A percentile compares a stretch with the other conserved stretches of the same genome.
phyloP scores from a whole-genome alignment of 768 basidiomycete genomes.

The Cytidiella melzeri region DNA sequence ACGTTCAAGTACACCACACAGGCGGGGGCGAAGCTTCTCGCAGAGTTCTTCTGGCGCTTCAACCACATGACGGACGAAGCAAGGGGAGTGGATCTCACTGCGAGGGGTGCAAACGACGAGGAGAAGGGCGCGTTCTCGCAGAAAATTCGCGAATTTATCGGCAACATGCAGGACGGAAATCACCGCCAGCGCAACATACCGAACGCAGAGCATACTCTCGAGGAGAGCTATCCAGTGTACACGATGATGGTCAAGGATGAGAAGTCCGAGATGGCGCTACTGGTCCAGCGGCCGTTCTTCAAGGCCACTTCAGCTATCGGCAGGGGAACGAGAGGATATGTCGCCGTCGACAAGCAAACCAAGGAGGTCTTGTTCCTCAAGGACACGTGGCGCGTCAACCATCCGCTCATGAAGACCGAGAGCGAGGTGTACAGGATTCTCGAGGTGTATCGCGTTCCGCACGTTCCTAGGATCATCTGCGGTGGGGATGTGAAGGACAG shows the following conservation, averaged over 20 bases:
- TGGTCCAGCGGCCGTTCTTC: not conserved
- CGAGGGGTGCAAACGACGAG: no score
- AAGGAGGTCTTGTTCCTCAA: constrained; percentile 9
- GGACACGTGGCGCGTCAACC: constrained; percentile 7
- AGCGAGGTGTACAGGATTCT: not conserved
- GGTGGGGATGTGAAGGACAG: constrained; percentile 3
- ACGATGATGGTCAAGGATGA: not conserved
- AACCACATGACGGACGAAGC: not conserved
- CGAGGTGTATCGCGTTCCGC: not conserved
- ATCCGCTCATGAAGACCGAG: not conserved
- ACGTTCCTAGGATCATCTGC: constrained; percentile 1
- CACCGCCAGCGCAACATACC: no score
- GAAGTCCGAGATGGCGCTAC: not conserved
- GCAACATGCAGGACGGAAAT: no score
- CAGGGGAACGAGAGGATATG: constrained; percentile 7
- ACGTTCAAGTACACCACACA: no score
- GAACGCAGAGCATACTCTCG: no score
- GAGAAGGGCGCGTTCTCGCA: no score
- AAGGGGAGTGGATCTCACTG: no score
- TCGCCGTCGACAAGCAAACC: not conserved
- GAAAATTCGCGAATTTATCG: no score
- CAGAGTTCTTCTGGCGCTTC: no score
- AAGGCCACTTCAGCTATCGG: not conserved
- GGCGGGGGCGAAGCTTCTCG: no score
- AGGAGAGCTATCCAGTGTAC: not conserved